Conservation (phyloP, 805 yeast genomes). For the Starmerella tilneyi region DNA sequence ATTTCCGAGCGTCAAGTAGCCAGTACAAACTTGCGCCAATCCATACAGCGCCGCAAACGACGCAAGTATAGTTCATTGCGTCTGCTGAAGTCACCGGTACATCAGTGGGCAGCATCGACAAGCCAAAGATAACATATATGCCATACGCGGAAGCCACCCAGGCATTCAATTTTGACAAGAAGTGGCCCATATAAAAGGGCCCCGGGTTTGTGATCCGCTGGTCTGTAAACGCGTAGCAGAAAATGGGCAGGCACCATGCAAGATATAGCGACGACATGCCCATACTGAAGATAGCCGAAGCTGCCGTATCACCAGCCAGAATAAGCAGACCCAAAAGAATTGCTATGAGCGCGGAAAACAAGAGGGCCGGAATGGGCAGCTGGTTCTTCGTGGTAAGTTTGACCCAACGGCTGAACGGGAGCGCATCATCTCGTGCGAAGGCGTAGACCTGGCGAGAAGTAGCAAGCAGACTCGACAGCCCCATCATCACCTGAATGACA, state of each 20-base stretch:
- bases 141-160: constrained; percentile 43
- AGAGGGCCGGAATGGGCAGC: constrained; percentile 59
- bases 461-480: constrained; percentile 51
- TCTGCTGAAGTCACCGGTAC: constrained; percentile 29
- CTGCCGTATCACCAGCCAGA: constrained; percentile 49
- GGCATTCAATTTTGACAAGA: constrained; percentile 38
- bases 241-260: constrained; percentile 54
- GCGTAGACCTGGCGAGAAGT: constrained; percentile 66
- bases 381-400: constrained; percentile 47
- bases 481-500: constrained; percentile 56
- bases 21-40: constrained; percentile 44
- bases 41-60: constrained; percentile 54
- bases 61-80: constrained; percentile 62
- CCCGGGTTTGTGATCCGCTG: constrained; percentile 50
- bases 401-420: constrained; percentile 49
- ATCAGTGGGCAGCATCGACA: constrained; percentile 51
- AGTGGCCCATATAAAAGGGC: constrained; percentile 50
- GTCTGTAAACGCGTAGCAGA: constrained; percentile 41
- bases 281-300: constrained; percentile 57
- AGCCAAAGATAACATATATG: constrained; percentile 39
- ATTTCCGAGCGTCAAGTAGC: constrained; percentile 42
- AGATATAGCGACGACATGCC: constrained; percentile 53
- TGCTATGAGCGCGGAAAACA: constrained; percentile 43
- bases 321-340: constrained; percentile 47
- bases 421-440: constrained; percentile 65